Evolutionary conservation across 2,329 filamentous ascomycete species (phyloP).

Genomic region (Xylariaceae sp.): DNA sequence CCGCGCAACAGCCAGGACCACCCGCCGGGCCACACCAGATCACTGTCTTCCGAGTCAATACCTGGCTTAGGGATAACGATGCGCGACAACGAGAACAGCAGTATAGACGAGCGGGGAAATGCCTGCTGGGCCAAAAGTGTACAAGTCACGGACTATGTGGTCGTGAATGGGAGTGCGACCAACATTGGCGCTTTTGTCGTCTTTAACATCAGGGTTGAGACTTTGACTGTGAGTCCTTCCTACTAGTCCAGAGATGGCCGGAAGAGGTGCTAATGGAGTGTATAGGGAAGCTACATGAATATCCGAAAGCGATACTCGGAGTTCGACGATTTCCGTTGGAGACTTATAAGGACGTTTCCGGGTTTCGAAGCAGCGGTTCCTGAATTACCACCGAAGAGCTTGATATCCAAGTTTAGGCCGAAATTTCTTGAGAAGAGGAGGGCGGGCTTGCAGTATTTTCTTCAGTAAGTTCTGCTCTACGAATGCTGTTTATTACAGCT

Average conservation of each 20-base stretch:
- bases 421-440: slow-evolving; percentile 82
- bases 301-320: slow-evolving; percentile 82
- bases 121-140: slow-evolving; percentile 65
- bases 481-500: not conserved
- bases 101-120: slow-evolving; percentile 36
- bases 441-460: slow-evolving; percentile 81
- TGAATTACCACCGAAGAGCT: slow-evolving; percentile 83
- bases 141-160: slow-evolving; percentile 52
- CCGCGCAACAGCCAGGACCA: slow-evolving; percentile 14
- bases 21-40: slow-evolving; percentile 32
- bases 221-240: slow-evolving; percentile 64
- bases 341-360: slow-evolving; percentile 76
- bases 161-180: slow-evolving; percentile 54
- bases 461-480: slow-evolving; percentile 63
- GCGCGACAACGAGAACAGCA: slow-evolving; percentile 57
- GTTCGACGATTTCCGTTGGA: slow-evolving; percentile 76
- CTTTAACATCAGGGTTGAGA: slow-evolving; percentile 87
- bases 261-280: slow-evolving; percentile 18
- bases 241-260: not conserved
- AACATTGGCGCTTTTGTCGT: slow-evolving; percentile 86
- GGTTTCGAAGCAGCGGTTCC: slow-evolving; percentile 82
- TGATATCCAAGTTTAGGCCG: slow-evolving; percentile 80
- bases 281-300: slow-evolving; percentile 58
- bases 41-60: slow-evolving; percentile 45
- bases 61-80: slow-evolving; percentile 54